Evolutionary conservation across 495 filamentous ascomycete genomes (phyloP).

Genomic region (Trichoderma reesei): DNA sequence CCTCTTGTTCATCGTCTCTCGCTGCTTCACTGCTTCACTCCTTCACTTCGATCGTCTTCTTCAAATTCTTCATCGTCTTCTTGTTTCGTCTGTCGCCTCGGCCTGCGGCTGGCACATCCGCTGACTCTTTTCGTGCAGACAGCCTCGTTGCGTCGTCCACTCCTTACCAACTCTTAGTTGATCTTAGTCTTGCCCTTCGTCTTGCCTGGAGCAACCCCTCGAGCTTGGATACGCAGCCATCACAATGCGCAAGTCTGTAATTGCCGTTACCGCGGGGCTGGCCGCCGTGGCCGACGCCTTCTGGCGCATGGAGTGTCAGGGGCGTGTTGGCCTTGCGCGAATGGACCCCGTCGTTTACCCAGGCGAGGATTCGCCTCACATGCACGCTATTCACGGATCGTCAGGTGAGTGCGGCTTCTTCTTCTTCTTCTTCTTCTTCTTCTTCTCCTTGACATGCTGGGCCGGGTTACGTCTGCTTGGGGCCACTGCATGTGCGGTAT

Average conservation of each 20-base stretch:
- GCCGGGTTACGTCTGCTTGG: not conserved
- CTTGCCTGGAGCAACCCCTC: slow-evolving; percentile 6
- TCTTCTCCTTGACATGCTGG: not conserved
- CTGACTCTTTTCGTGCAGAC: not conserved
- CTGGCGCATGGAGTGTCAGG: slow-evolving; percentile 80
- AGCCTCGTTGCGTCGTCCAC: slow-evolving; percentile 11
- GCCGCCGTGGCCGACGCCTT: slow-evolving; percentile 50
- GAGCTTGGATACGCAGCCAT: not conserved
- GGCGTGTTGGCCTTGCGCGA: slow-evolving; percentile 52
- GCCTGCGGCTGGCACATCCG: not conserved
- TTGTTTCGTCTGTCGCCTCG: not conserved
- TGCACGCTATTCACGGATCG: slow-evolving; percentile 67
- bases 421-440: no score
- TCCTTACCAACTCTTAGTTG: slow-evolving; percentile 8
- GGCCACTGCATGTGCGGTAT: not conserved
- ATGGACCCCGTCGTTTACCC: slow-evolving; percentile 63
- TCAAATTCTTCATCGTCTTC: not conserved
- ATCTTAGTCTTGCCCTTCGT: no score
- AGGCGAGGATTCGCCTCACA: slow-evolving; percentile 50
- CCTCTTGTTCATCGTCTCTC: not conserved
- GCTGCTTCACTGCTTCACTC: not conserved
- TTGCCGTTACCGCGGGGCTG: slow-evolving; percentile 14
- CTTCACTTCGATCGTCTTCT: not conserved
- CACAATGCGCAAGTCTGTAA: slow-evolving; percentile 11
- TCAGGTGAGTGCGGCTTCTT: slow-evolving; percentile 28